Evolutionary conservation across 805 yeast species (phyloP), one percentile per base, ranked within the genome.

Genomic region (Naumovozyma baii): DNA sequence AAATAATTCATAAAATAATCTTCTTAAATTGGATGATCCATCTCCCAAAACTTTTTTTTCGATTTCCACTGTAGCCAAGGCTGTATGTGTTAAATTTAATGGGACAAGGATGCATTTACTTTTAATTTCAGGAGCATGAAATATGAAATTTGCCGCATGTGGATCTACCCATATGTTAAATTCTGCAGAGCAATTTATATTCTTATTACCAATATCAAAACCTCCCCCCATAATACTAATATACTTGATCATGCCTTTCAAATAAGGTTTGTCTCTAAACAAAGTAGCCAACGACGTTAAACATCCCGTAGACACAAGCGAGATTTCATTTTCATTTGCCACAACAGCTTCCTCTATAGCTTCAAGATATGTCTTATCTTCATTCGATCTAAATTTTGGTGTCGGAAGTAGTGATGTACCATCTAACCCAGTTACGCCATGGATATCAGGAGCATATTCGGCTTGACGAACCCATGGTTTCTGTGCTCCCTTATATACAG

Each of bases 101-200:
- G 92, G 87, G 5, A 73, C 69, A 34, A 83, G 55, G 3, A 80
- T 51, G 12, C 72, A 67, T 50, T 73, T 78, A 12, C 68, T 60
- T n/a, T 59, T 54, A 14, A 83, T 51, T 0, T 60, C 54, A 0
- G 63, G 59, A 50, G 76, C 77, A 12, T 57, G 51, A 4, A 85
- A 60, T 2, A 85, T 69, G 13, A 60, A 54, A 18, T 72, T 61
- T 0, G 95, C 84, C 4, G 95, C 94, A 31, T 70, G 68, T 1
- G 94, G 85, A 56, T 86, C 96, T 38, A 75, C 68, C 65, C 72
- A 70, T 29, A 83, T 68, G 59, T 86, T 86, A 66, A 83, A 85
- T 56, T 86, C 94, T 4, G 90, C 77, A 36, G 66, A 68, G 15
- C 63, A 60, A 3, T 77, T 69, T 40, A 62, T 51, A 49, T 77